A percentile compares a stretch with the other conserved stretches of the same genome.
Conservation (phyloP, 768 basidiomycete genomes). For the Amanita fuliginea region DNA sequence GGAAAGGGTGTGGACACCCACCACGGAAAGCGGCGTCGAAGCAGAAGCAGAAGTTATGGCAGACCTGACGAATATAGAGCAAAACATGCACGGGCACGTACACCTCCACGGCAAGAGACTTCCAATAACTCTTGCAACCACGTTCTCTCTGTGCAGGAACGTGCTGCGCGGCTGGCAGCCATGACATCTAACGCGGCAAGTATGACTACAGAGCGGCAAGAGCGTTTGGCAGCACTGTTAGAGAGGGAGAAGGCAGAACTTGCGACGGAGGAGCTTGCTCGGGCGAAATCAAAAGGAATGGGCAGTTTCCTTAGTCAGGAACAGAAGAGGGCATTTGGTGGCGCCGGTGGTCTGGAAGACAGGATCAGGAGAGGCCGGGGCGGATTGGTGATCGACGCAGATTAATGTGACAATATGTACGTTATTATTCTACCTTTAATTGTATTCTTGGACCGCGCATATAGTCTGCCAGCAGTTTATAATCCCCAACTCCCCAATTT, state of each 20-base stretch:
- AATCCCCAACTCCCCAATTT: background rate
- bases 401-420: constrained; percentile 19
- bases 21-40: constrained; percentile 27
- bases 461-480: background rate
- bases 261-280: constrained; percentile 57
- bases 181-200: constrained; percentile 71
- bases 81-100: constrained; percentile 43
- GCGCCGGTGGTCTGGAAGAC: constrained; percentile 68
- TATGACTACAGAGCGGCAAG: constrained; percentile 59
- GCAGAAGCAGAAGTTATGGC: constrained; percentile 22
- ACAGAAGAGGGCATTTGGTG: constrained; percentile 78
- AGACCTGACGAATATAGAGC: constrained; percentile 15
- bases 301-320: constrained; percentile 75
- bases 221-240: constrained; percentile 55
- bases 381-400: constrained; percentile 57
- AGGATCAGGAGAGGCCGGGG: constrained; percentile 63
- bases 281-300: constrained; percentile 67
- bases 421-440: background rate
- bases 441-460: background rate
- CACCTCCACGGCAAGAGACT: constrained; percentile 22
- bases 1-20: constrained; percentile 18
- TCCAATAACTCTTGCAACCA: constrained; percentile 14
- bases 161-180: constrained; percentile 80
- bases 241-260: constrained; percentile 72
- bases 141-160: constrained; percentile 31